A percentile compares a stretch with the other conserved stretches of the same genome.
These are phyloP conservation scores for Chaetomiaceae sp. DNA, from an alignment of 2,329 filamentous ascomycete genomes.

Conservation along the genomic window DNA sequence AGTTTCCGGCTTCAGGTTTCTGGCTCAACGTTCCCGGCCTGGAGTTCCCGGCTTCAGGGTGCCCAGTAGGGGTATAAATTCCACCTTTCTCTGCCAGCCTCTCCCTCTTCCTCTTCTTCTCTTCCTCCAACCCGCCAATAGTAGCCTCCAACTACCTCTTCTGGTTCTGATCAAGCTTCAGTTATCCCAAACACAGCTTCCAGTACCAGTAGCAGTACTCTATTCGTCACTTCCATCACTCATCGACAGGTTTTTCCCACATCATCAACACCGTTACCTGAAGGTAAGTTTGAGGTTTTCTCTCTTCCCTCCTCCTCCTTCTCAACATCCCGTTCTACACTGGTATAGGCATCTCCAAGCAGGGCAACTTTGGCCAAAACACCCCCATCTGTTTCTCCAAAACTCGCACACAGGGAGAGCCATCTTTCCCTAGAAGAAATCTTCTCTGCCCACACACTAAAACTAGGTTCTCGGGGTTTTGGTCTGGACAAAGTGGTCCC, in stretches of 20 bases:
- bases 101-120: background rate
- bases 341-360: background rate
- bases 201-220: too few relatives aligned
- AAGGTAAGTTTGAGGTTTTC: background rate
- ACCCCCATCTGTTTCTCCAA: background rate
- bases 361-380: slow-evolving; percentile 2
- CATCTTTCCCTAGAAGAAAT: background rate
- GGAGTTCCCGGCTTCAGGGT: background rate
- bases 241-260: background rate
- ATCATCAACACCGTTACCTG: background rate
- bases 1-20: background rate
- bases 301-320: background rate
- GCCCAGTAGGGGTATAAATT: slow-evolving; percentile 5
- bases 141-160: background rate
- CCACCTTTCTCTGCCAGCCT: background rate
- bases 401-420: background rate
- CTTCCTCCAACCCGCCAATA: background rate
- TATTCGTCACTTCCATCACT: background rate
- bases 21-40: background rate
- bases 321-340: background rate
- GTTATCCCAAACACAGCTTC: background rate
- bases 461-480: background rate
- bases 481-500: background rate
- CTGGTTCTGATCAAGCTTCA: slow-evolving; percentile 4
- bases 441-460: background rate